Conservation (phyloP, 768 basidiomycete genomes). For the Auriscalpium microsporum region DNA sequence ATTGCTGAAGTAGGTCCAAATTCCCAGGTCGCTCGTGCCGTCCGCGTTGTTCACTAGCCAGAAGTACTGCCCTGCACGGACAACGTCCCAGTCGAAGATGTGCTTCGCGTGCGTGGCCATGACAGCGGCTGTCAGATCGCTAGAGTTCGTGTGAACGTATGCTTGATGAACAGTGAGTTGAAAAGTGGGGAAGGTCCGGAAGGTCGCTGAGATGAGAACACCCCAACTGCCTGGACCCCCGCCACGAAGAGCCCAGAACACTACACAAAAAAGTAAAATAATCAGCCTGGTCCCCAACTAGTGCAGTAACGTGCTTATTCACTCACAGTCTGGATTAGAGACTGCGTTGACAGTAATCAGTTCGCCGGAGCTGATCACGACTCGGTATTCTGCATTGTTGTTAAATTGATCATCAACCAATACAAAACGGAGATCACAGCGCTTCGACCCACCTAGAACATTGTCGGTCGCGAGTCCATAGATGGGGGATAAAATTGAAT, state of each 20-base stretch:
- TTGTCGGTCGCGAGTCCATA: slow-evolving; percentile 20
- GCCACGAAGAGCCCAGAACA: no score
- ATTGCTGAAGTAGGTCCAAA: slow-evolving; percentile 21
- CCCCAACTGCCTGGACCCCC: no score
- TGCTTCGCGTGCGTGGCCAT: slow-evolving; percentile 21
- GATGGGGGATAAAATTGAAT: slow-evolving; percentile 15
- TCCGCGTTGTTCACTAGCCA: background rate
- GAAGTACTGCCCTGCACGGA: no score
- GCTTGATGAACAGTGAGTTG: slow-evolving; percentile 17
- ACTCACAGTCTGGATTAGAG: no score
- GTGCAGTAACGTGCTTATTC: no score
- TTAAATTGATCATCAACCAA: background rate
- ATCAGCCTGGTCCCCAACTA: no score
- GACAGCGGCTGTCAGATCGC: slow-evolving; percentile 18
- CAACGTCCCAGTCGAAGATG: no score
- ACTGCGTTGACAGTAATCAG: slow-evolving; percentile 8
- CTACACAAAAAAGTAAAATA: background rate
- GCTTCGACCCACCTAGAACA: slow-evolving; percentile 10
- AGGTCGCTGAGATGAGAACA: slow-evolving; percentile 22
- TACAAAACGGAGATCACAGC: background rate
- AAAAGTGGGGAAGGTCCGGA: slow-evolving; percentile 29
- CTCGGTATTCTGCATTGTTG: slow-evolving; percentile 1
- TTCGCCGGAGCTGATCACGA: background rate
- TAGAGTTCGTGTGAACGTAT: slow-evolving; percentile 11
- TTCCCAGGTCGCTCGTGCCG: slow-evolving; percentile 16